A percentile compares a stretch with the other conserved stretches of the same genome.
These are phyloP conservation scores for Mycosphaerelloides madeirae DNA, from an alignment of 2,329 filamentous ascomycete species.

Conservation along the genomic window DNA sequence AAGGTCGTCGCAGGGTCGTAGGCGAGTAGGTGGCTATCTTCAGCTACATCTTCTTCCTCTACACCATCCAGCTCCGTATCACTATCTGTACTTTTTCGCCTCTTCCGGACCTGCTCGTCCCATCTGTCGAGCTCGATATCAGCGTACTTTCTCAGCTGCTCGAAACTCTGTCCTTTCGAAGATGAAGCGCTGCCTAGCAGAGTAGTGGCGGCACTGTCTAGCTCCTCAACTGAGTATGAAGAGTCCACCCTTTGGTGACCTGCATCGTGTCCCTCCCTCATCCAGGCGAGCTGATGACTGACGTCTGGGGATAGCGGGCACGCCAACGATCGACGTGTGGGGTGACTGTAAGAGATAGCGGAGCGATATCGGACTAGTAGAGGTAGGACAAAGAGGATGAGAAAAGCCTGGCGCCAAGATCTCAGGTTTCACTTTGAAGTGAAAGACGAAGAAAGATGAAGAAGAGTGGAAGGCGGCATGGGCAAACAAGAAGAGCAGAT, in stretches of 20 bases:
- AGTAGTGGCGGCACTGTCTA: slow-evolving; percentile 27
- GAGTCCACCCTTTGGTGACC: no score
- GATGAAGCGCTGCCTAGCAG: slow-evolving; percentile 16
- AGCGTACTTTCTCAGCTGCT: slow-evolving; percentile 15
- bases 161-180: slow-evolving; percentile 15
- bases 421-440: no score
- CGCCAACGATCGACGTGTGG: slow-evolving; percentile 4
- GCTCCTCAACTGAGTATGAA: slow-evolving; percentile 12
- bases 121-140: slow-evolving; percentile 17
- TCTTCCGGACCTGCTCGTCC: slow-evolving; percentile 10
- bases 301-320: not conserved
- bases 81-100: slow-evolving; percentile 6
- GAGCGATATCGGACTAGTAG: slow-evolving; percentile 7
- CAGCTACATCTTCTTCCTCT: slow-evolving; percentile 5
- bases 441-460: no score
- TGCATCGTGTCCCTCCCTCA: slow-evolving; percentile 4
- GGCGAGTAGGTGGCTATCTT: slow-evolving; percentile 16
- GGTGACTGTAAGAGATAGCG: not conserved
- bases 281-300: slow-evolving; percentile 6
- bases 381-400: no score
- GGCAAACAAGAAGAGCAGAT: no score
- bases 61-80: slow-evolving; percentile 3
- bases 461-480: no score
- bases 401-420: no score
- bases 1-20: slow-evolving; percentile 10